Base-by-base conservation (phyloP, 768 basidiomycete genomes). In the Leccinellum albellum region DNA sequence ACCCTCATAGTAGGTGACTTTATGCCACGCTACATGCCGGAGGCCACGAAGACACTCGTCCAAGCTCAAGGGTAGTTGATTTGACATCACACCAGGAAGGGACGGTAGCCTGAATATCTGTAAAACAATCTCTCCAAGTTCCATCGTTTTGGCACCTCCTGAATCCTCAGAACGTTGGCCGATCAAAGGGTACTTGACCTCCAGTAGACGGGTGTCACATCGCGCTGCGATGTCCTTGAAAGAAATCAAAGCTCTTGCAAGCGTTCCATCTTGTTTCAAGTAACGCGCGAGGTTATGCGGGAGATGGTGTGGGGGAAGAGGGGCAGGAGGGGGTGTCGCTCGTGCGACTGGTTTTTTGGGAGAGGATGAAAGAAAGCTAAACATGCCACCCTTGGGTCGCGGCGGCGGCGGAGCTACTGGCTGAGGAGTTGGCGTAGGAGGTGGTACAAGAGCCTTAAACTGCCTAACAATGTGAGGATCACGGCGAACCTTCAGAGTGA, bases 31-130 rank as follows among this genome's bases (percentile, higher is more conserved):
- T 55, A 93, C 86, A 65, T 95, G 89, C 57, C 91, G 78, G 61
- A 98, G 76, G 1, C 96, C 95, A 14, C 91, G 83, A 64, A 88
- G 81, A 64, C 92, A 95, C 66, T 98, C 96, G 54, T 98, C 95
- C 64, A 98, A 76, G 66, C 91, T 94, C 71, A 94, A 89, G 14
- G 96, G 95, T 20, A 98, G 77, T 59, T 91, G 82, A 45, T 87
- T 84, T 20, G 83, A 79, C 33, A 84, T 74, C 21, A 97, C 76
- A 17, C 93, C 92, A n/a, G 91, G 89, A 47, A 98, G 71, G 3
- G 94, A 84, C 0, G 95, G 95, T 12, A 98, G 75, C 66, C 94
- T 80, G 75, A 98, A 95, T 54, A 98, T 75, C 73, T 98, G 94
- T 52, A 98, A 74, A 13, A 92, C 83, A 53, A 98, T 84, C 72